A percentile compares a stretch with the other conserved stretches of the same genome.
These are phyloP conservation scores for Talaromyces proteolyticus DNA, from an alignment of 495 filamentous ascomycete genomes.

Conservation along the genomic window DNA sequence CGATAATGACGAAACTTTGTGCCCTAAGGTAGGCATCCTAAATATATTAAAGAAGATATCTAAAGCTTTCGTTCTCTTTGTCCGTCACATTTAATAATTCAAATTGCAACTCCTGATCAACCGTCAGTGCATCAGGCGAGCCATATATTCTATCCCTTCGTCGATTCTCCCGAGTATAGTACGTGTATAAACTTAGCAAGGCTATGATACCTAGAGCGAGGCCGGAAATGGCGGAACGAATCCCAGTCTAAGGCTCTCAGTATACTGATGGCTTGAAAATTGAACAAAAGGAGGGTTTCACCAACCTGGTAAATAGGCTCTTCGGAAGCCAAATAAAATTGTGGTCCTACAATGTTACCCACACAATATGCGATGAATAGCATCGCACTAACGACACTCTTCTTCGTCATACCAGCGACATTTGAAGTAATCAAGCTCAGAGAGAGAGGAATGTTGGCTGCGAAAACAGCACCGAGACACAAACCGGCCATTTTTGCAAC, in stretches of 20 bases:
- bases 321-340: conserved; percentile 25
- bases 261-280: neutral
- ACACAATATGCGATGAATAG: conserved; percentile 32
- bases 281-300: neutral
- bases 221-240: conserved; percentile 25
- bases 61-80: conserved; percentile 27
- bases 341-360: conserved; percentile 34
- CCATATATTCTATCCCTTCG: conserved; percentile 23
- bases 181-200: conserved; percentile 15
- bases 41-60: conserved; percentile 27
- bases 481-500: conserved; percentile 48
- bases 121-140: conserved; percentile 14
- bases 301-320: conserved; percentile 27
- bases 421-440: conserved; percentile 52
- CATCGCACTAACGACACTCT: conserved; percentile 36
- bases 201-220: conserved; percentile 21
- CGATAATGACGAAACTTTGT: too few relatives aligned
- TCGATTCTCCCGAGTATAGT: conserved; percentile 25
- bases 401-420: conserved; percentile 63
- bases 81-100: conserved; percentile 31
- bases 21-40: too few relatives aligned
- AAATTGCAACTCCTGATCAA: conserved; percentile 17
- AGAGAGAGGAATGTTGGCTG: conserved; percentile 50
- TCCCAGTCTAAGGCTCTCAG: conserved; percentile 20
- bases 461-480: conserved; percentile 44